Base-by-base conservation (phyloP, 2,329 filamentous ascomycete species). In the Truncatella angustata region DNA sequence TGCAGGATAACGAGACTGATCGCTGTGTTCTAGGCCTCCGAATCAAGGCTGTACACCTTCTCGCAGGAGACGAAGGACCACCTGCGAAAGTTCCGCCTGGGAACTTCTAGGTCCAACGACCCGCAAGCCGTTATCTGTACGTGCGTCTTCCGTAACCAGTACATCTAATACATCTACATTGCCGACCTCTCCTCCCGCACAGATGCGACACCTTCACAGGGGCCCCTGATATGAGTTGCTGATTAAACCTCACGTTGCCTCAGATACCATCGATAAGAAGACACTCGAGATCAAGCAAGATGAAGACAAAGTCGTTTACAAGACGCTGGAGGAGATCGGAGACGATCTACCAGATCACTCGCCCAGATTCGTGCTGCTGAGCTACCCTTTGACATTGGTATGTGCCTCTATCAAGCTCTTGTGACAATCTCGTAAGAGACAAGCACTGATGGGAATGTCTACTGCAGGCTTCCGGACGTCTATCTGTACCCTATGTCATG, bases 121-220 rank as follows among this genome's bases (percentile, higher is more conserved):
- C 88, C 92, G 0, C 91, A 97, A 75, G 94, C 92, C 55, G 85
- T 95, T 56, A 96, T 99, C 62, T 97, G 94, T 97, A 88, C 73
- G 86, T 79, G 69, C 62, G 68, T 74, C 65, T 68, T 4, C 16
- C 9, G 6, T 10, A 12, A 11, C n/a, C 16, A 9, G 20, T 12
- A 16, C 37, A n/a, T 40, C 9, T n/a, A 12, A 57, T 39, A 37
- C 37, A 49, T 36, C 46, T 43, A 37, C 46, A 40, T 11, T 43
- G 35, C 20, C 39, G 30, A 21, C 23, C 4, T 24, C 7, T 9
- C 7, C 28, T 32, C n/a, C n/a, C n/a, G n/a, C n/a, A n/a, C n/a
- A n/a, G n/a, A n/a, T n/a, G n/a, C n/a, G n/a, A n/a, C n/a, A n/a
- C n/a, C n/a, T n/a, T n/a, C n/a, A n/a, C n/a, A n/a, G n/a, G n/a